These are phyloP conservation scores for Xylariaceae sp. DNA, from an alignment of 2,329 filamentous ascomycete species.

Conservation along the genomic window DNA sequence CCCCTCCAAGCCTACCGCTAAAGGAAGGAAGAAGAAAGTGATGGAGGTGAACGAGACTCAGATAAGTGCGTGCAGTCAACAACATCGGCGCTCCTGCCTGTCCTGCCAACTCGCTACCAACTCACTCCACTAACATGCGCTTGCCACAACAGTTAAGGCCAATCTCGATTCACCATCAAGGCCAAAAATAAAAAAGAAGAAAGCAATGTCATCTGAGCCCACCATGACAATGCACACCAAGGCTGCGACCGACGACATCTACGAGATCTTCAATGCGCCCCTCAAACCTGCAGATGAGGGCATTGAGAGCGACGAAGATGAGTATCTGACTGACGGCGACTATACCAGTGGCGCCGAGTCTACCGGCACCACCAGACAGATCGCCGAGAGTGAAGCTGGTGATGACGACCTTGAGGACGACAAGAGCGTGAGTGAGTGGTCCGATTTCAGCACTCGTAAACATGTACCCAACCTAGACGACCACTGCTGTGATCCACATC, in stretches of 20 bases:
- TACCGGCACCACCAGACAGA: slow-evolving; percentile 70
- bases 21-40: slow-evolving; percentile 68
- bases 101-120: slow-evolving; percentile 3
- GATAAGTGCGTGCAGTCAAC: slow-evolving; percentile 57
- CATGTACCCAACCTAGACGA: slow-evolving; percentile 54
- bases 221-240: slow-evolving; percentile 97
- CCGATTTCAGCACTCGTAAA: slow-evolving; percentile 74
- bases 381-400: slow-evolving; percentile 41
- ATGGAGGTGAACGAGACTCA: slow-evolving; percentile 89
- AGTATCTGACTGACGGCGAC: slow-evolving; percentile 68
- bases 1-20: slow-evolving; percentile 39
- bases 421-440: slow-evolving; percentile 77
- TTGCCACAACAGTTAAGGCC: slow-evolving; percentile 67
- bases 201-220: slow-evolving; percentile 61
- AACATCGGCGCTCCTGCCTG: neutral
- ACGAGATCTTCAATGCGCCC: slow-evolving; percentile 93
- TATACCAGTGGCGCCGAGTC: slow-evolving; percentile 87
- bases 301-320: slow-evolving; percentile 49
- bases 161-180: slow-evolving; percentile 86
- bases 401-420: slow-evolving; percentile 49
- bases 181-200: slow-evolving; percentile 79
- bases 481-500: slow-evolving; percentile 24
- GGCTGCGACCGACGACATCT: slow-evolving; percentile 95
- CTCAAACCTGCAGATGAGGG: slow-evolving; percentile 42
- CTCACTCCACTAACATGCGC: slow-evolving; percentile 6